These are phyloP conservation scores for Aureobasidium melanogenum DNA, from an alignment of 2,329 filamentous ascomycete genomes.

Conservation along the genomic window DNA sequence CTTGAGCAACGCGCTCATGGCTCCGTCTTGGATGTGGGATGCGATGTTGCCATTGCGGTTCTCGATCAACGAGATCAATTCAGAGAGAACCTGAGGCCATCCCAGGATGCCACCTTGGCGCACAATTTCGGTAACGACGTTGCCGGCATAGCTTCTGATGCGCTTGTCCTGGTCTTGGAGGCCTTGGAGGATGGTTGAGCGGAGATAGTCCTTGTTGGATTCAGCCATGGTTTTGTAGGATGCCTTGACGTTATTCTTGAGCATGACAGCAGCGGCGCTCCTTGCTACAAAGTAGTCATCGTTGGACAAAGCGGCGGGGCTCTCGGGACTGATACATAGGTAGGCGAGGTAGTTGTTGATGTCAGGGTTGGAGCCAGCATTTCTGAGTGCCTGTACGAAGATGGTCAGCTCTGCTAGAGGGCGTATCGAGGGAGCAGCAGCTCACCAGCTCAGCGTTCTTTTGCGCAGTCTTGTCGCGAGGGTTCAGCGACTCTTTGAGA, in stretches of 20 bases:
- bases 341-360: conserved; percentile 96
- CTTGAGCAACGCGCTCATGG: conserved; percentile 86
- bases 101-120: conserved; percentile 73
- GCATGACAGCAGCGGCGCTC: conserved; percentile 81
- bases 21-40: conserved; percentile 74
- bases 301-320: conserved; percentile 51
- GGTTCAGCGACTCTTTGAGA: conserved; percentile 85
- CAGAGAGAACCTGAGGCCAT: conserved; percentile 84
- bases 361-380: conserved; percentile 81
- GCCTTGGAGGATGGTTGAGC: conserved; percentile 65
- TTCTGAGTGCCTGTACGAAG: conserved; percentile 68
- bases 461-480: conserved; percentile 67
- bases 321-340: conserved; percentile 66
- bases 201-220: conserved; percentile 65
- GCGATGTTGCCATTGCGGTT: conserved; percentile 62
- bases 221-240: conserved; percentile 69
- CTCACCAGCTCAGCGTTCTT: conserved; percentile 84
- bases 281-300: conserved; percentile 65
- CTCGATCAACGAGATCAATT: conserved; percentile 68
- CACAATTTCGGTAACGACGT: conserved; percentile 88
- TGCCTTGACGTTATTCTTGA: conserved; percentile 84
- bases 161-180: conserved; percentile 74
- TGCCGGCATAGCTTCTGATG: conserved; percentile 83
- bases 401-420: neutral
- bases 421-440: neutral